Percentiles rank a stretch among this genome's conserved stretches.
Conservation (phyloP, 371 early-diverging fungal species). For the Saksenaea oblongispora region DNA sequence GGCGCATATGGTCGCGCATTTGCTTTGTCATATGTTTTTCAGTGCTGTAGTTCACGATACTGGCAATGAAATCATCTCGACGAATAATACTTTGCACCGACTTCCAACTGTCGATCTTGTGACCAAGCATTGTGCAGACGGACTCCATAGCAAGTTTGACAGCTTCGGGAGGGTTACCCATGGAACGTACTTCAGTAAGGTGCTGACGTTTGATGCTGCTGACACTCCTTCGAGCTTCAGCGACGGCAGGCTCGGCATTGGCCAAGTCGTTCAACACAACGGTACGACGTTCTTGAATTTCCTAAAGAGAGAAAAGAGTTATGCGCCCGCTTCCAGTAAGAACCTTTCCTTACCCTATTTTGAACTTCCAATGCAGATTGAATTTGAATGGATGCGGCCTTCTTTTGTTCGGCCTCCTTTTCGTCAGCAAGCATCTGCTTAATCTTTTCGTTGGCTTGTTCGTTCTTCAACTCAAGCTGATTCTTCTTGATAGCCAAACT, state of each 20-base stretch:
- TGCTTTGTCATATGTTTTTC: conserved; percentile 72
- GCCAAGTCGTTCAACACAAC: conserved; percentile 91
- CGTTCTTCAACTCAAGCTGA: conserved; percentile 88
- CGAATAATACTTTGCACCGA: conserved; percentile 89
- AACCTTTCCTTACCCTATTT: conserved; percentile 47
- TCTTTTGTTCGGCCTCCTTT: conserved; percentile 94
- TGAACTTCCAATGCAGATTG: conserved; percentile 78
- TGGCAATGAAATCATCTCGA: conserved; percentile 97
- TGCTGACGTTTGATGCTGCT: conserved; percentile 94
- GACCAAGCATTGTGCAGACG: conserved; percentile 94
- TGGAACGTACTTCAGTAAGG: conserved; percentile 97
- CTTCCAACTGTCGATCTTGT: conserved; percentile 86
- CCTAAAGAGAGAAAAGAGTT: conserved; percentile 22
- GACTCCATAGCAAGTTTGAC: conserved; percentile 98
- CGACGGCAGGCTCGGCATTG: conserved; percentile 97
- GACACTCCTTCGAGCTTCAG: conserved; percentile 94
- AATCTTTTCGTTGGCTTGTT: conserved; percentile 94
- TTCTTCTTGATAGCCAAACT: conserved; percentile 87
- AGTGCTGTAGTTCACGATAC: conserved; percentile 94
- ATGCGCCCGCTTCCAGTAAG: background rate
- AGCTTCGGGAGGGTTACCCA: conserved; percentile 97
- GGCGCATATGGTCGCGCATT: conserved; percentile 79
- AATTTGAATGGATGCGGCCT: conserved; percentile 80
- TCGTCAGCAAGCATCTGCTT: conserved; percentile 95
- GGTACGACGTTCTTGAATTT: conserved; percentile 79